Evolutionary conservation across 768 basidiomycete species (phyloP).

Genomic region (Daedalea quercina): DNA sequence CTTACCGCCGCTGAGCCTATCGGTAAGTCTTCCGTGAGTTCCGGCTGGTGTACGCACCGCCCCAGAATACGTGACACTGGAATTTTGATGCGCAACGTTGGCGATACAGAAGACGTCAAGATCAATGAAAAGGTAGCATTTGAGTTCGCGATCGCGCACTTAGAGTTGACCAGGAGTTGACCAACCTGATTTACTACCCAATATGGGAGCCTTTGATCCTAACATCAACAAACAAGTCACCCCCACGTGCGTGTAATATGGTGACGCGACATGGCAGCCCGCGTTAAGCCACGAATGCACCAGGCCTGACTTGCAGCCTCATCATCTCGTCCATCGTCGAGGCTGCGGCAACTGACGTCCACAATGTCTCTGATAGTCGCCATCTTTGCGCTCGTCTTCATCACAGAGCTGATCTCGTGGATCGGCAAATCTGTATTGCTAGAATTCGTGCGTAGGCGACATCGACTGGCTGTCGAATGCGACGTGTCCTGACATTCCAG

Average conservation of each 20-base stretch:
- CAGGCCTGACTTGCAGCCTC: neutral
- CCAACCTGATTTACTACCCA: too few relatives aligned
- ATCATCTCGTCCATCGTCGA: neutral
- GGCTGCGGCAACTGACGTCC: neutral
- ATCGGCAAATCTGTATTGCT: slow-evolving; percentile 80
- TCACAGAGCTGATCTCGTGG: slow-evolving; percentile 84
- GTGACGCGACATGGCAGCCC: neutral
- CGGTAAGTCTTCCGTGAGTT: too few relatives aligned
- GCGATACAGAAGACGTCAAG: too few relatives aligned
- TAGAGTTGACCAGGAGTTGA: too few relatives aligned
- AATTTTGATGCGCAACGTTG: too few relatives aligned
- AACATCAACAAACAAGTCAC: slow-evolving; percentile 23
- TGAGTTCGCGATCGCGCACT: too few relatives aligned
- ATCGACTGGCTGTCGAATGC: neutral
- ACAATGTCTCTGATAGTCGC: slow-evolving; percentile 74
- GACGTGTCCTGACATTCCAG: slow-evolving; percentile 5
- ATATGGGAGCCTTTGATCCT: slow-evolving; percentile 22
- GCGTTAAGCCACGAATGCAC: neutral
- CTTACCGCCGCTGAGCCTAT: too few relatives aligned
- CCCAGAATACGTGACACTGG: too few relatives aligned
- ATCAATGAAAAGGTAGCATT: too few relatives aligned
- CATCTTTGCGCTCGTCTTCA: slow-evolving; percentile 75
- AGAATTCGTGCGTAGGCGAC: slow-evolving; percentile 54
- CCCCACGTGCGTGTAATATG: neutral
- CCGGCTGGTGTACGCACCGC: too few relatives aligned